Percentiles rank a stretch among this genome's conserved stretches.
Evolutionary conservation across 2,329 filamentous ascomycete genomes (phyloP).

Genomic region (Colletotrichum eleusines): DNA sequence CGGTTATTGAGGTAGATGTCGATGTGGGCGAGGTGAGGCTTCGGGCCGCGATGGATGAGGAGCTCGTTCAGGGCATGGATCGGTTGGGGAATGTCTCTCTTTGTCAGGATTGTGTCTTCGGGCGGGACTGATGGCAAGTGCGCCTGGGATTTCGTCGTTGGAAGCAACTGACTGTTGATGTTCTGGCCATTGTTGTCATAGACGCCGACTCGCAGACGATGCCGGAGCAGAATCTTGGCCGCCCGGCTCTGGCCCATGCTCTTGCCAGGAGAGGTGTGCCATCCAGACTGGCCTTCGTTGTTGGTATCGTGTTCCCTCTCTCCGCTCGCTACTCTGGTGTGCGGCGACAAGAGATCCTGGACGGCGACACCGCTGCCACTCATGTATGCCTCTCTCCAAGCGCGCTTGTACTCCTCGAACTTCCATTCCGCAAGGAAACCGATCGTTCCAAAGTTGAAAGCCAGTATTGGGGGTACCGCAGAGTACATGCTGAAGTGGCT

Average conservation of each 20-base stretch:
- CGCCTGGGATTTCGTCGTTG: conserved; percentile 56
- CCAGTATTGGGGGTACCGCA: conserved; percentile 89
- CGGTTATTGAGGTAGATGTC: conserved; percentile 91
- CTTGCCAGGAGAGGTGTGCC: conserved; percentile 82
- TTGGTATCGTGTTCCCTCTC: conserved; percentile 46
- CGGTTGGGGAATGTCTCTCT: conserved; percentile 50
- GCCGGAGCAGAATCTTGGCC: conserved; percentile 86
- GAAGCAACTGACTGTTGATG: conserved; percentile 65
- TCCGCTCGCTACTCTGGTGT: conserved; percentile 53
- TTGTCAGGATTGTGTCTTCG: conserved; percentile 38
- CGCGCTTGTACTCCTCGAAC: conserved; percentile 90
- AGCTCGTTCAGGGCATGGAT: conserved; percentile 92
- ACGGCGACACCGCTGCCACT: conserved; percentile 67
- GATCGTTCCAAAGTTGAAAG: conserved; percentile 96
- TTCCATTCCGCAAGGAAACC: conserved; percentile 98
- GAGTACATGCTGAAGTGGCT: conserved; percentile 80
- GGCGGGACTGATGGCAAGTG: conserved; percentile 46
- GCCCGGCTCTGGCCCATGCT: conserved; percentile 80
- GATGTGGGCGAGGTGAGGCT: conserved; percentile 91
- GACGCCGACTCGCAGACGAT: conserved; percentile 87
- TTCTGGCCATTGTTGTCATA: conserved; percentile 76
- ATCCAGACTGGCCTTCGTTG: conserved; percentile 56
- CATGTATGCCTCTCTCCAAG: conserved; percentile 95
- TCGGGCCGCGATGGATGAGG: conserved; percentile 88
- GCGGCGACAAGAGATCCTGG: conserved; percentile 57